Conservation (phyloP, 371 early-diverging fungal species). For the Mucor lusitanicus region DNA sequence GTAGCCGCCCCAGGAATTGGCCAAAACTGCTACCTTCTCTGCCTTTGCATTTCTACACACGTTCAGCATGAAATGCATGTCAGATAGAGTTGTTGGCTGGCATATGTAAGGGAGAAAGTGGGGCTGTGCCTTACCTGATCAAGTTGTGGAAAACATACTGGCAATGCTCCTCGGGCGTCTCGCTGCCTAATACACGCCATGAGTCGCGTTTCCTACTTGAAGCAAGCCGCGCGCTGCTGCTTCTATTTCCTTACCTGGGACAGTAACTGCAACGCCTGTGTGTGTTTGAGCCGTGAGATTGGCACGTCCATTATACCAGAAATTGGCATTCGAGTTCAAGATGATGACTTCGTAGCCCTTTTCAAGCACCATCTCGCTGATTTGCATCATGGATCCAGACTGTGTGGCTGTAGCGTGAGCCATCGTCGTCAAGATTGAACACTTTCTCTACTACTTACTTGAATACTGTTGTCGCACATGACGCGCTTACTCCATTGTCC, state of each 20-base stretch:
- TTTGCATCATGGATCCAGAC: constrained; percentile 46
- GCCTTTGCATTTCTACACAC: constrained; percentile 29
- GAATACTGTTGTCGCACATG: constrained; percentile 46
- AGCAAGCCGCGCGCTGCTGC: neutral
- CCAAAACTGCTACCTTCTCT: constrained; percentile 29
- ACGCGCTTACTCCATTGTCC: constrained; percentile 51
- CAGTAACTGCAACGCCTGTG: constrained; percentile 2
- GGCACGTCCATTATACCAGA: constrained; percentile 39
- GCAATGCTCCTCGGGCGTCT: constrained; percentile 42
- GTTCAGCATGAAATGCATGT: neutral
- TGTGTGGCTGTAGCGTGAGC: neutral
- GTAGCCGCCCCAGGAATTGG: constrained; percentile 46
- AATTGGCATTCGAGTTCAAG: constrained; percentile 47
- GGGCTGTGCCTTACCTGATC: constrained; percentile 26
- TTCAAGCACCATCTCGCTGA: constrained; percentile 23
- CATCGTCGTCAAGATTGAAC: neutral
- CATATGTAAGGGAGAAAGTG: neutral
- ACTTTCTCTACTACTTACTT: constrained; percentile 20
- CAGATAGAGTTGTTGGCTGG: neutral
- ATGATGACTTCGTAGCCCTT: constrained; percentile 48
- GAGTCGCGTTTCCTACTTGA: neutral
- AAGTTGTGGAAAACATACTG: constrained; percentile 42
- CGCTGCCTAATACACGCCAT: constrained; percentile 26
- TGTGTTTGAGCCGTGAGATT: constrained; percentile 13
- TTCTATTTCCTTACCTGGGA: constrained; percentile 18